Conservation (phyloP, 163 green algal species). For the Scenedesmus sp. region DNA sequence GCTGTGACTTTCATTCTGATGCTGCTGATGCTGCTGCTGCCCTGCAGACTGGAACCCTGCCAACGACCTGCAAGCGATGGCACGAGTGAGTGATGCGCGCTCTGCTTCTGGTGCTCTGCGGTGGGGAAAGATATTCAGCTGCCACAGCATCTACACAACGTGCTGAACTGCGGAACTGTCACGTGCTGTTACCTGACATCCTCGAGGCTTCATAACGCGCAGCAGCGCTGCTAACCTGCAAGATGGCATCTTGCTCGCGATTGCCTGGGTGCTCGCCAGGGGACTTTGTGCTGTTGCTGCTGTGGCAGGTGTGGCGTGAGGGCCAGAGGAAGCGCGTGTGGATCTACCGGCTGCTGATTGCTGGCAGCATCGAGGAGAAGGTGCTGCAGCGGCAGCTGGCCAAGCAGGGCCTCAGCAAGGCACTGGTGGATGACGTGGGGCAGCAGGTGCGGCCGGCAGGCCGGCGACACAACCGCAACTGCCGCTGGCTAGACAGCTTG, state of each 20-base stretch:
- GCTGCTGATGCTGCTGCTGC: not conserved
- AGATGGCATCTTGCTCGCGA: no score
- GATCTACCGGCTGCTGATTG: constrained; percentile 98
- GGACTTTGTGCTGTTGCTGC: not conserved
- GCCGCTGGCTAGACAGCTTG: no score
- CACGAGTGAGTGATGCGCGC: constrained; percentile 71
- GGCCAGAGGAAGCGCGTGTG: constrained; percentile 98
- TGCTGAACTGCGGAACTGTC: no score
- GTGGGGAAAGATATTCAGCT: no score
- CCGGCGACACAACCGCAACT: no score
- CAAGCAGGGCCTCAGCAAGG: constrained; percentile 61
- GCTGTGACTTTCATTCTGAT: not conserved
- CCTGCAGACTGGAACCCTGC: constrained; percentile 87
- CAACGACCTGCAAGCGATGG: constrained; percentile 87
- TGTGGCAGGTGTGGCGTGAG: constrained; percentile 92
- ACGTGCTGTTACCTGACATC: no score
- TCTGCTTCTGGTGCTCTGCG: not conserved
- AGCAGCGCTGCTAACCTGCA: no score
- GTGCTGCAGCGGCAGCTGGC: constrained; percentile 96
- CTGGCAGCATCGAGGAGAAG: constrained; percentile 99
- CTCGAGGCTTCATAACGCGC: no score
- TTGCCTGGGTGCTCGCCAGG: no score
- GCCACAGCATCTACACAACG: not conserved
- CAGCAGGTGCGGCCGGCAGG: constrained; percentile 46
- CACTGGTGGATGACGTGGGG: constrained; percentile 56